These are phyloP conservation scores for Crithidia sp. DNA, from an alignment of 208 protist species.

Conservation along the genomic window DNA sequence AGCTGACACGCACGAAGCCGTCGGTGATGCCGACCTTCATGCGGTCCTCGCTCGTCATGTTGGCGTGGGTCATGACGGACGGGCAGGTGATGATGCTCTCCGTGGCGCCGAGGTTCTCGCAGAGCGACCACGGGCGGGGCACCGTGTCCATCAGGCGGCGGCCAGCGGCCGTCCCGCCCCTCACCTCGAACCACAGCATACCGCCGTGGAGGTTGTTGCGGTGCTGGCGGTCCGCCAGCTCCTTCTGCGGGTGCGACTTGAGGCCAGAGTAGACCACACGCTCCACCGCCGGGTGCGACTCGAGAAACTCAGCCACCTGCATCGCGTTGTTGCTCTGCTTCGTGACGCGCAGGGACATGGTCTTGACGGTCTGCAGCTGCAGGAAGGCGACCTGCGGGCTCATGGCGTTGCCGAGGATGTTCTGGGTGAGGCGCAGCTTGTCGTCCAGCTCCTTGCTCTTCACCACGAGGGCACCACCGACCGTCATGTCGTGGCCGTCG, in stretches of 20 bases:
- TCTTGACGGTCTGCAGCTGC: slow-evolving; percentile 96
- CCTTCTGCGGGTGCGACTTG: slow-evolving; percentile 93
- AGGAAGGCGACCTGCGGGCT: slow-evolving; percentile 94
- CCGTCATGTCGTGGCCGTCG: slow-evolving; percentile 96
- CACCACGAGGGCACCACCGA: slow-evolving; percentile 90
- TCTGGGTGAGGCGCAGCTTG: slow-evolving; percentile 93
- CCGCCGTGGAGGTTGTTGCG: slow-evolving; percentile 79
- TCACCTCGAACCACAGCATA: slow-evolving; percentile 95
- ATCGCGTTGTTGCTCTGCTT: slow-evolving; percentile 93
- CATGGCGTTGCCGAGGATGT: slow-evolving; percentile 94
- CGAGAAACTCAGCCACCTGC: slow-evolving; percentile 90
- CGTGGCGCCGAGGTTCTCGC: slow-evolving; percentile 94
- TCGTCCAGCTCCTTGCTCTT: slow-evolving; percentile 82
- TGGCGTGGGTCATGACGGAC: slow-evolving; percentile 96
- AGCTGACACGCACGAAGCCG: slow-evolving; percentile 92
- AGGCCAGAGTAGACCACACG: slow-evolving; percentile 94
- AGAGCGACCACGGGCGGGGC: slow-evolving; percentile 85
- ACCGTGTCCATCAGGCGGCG: slow-evolving; percentile 87
- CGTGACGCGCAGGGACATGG: slow-evolving; percentile 93
- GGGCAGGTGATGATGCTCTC: slow-evolving; percentile 97
- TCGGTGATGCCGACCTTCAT: slow-evolving; percentile 95
- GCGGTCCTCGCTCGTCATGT: slow-evolving; percentile 93
- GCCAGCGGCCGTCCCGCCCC: slow-evolving; percentile 72
- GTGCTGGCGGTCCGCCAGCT: slow-evolving; percentile 93
- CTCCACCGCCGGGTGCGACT: slow-evolving; percentile 82